Evolutionary conservation across 805 yeast genomes (phyloP), one percentile per base, ranked within the genome.

Genomic region (Priceomyces fermenticarens): DNA sequence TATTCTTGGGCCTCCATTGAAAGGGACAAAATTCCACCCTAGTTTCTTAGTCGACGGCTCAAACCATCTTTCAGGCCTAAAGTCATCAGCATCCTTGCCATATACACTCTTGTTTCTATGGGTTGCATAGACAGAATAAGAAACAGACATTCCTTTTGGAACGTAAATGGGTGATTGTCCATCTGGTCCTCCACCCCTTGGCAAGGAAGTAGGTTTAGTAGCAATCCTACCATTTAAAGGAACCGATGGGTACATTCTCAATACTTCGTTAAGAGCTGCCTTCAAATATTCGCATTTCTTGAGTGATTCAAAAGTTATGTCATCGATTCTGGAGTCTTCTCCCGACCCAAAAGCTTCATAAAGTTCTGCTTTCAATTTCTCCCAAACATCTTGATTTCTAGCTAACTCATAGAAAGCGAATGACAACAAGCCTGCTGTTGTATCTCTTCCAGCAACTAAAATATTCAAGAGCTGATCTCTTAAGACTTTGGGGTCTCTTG

Each of bases 361-460:
- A 3, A 77, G 58, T 30, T 61, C 68, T 29, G 52, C 54, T 39
- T 75, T 66, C 41, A 76, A 62, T 42, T 58, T 10, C 8, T 49
- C 42, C 55, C 63, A 70, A 7, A 66, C 51, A 1, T 53, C 54
- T 6, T 73, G 74, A 51, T 73, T 56, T 42, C 73, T 61, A 10
- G 76, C 68, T 38, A 76, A 62, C 50, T 73, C 73, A 47, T 58
- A 72, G 37, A 74, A 59, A 16, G 67, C 52, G 53, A 67, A 73
- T n/a, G 76, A 65, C 41, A 76, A 64, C 28, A 73, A 57, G 3
- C 74, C 70, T 9, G 81, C 80, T 10, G 81, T 76, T 34, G 81
- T 76, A 49, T 76, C 81, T 50, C 81, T 65, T 26, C 80, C 80
- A n/a, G 81, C 81, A 15, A 75, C 54, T 42, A 77, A 61, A 39